Evolutionary conservation across 768 basidiomycete genomes (phyloP).

Genomic region (Phaeolepiota aurea): DNA sequence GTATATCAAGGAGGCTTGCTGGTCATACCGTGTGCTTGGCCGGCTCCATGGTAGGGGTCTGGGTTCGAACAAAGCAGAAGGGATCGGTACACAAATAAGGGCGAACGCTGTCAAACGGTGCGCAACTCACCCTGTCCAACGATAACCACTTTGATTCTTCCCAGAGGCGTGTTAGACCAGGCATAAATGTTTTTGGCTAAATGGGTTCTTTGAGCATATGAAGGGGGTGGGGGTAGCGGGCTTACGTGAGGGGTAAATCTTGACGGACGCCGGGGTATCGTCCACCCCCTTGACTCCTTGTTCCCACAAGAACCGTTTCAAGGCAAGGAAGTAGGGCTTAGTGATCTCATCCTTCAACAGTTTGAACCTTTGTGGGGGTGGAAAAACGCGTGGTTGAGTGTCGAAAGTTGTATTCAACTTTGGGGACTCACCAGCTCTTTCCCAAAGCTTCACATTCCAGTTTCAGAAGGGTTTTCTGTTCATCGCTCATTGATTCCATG

Average conservation of each 20-base stretch:
- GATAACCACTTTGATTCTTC: conserved; percentile 81
- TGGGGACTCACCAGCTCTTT: conserved; percentile 50
- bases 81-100: neutral
- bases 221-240: conserved; percentile 4
- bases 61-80: neutral
- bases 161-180: conserved; percentile 85
- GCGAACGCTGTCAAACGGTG: neutral
- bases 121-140: conserved; percentile 52
- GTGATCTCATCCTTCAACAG: conserved; percentile 65
- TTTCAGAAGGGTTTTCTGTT: conserved; percentile 46
- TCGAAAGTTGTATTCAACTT: neutral
- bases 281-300: conserved; percentile 51
- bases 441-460: conserved; percentile 73
- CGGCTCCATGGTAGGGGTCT: conserved; percentile 77
- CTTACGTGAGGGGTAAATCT: conserved; percentile 77
- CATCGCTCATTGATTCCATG: conserved; percentile 43
- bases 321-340: conserved; percentile 66
- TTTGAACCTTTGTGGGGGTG: conserved; percentile 50
- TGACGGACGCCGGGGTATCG: conserved; percentile 35
- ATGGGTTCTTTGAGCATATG: neutral
- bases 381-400: neutral
- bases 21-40: conserved; percentile 75
- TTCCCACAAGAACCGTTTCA: conserved; percentile 64
- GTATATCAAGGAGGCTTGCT: conserved; percentile 3
- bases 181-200: conserved; percentile 77